These are phyloP conservation scores for Daedaleopsis sinensis DNA, from an alignment of 768 basidiomycete genomes.

Conservation along the genomic window DNA sequence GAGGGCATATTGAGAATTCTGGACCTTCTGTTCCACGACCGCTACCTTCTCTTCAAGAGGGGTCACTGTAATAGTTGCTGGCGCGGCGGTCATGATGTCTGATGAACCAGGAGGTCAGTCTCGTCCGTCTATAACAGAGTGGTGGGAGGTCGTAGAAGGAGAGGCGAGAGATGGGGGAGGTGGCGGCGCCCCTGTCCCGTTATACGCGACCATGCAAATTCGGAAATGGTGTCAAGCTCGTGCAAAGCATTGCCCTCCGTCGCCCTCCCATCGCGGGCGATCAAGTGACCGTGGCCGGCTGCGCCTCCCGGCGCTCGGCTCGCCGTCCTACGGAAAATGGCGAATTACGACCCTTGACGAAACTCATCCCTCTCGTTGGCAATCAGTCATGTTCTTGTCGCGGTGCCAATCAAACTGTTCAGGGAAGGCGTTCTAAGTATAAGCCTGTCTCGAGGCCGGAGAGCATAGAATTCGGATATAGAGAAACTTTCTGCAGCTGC, in stretches of 20 bases:
- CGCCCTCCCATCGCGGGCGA: neutral
- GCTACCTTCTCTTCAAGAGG: constrained; percentile 29
- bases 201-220: neutral
- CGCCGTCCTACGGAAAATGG: constrained; percentile 10
- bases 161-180: neutral
- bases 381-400: neutral
- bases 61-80: constrained; percentile 16
- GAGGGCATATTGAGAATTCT: constrained; percentile 28
- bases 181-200: neutral
- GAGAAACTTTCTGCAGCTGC: too few relatives aligned
- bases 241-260: neutral
- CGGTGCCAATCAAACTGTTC: too few relatives aligned
- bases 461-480: too few relatives aligned
- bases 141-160: neutral
- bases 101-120: neutral
- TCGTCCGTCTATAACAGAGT: neutral
- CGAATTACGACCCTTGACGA: constrained; percentile 9
- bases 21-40: constrained; percentile 15
- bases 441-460: too few relatives aligned
- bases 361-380: constrained; percentile 6
- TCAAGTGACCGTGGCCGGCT: constrained; percentile 21
- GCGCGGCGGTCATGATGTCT: neutral
- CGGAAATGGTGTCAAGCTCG: neutral
- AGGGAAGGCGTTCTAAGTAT: too few relatives aligned
- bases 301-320: constrained; percentile 7